Evolutionary conservation across 208 protist genomes (phyloP).

Genomic region (Tetramitus jugosus): DNA sequence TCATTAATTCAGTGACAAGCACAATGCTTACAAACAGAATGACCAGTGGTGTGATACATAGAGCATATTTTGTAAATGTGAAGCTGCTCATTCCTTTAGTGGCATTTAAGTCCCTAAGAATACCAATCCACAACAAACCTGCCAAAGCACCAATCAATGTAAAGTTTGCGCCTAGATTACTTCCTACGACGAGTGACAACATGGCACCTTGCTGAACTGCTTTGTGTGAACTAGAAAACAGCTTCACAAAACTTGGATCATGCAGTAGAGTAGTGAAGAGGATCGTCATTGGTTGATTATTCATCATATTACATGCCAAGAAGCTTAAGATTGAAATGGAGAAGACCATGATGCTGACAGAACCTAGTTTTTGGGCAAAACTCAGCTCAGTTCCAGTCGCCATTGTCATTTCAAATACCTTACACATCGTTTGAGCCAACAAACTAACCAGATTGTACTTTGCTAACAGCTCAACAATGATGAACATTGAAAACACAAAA

Average conservation of each 20-base stretch:
- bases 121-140: slow-evolving; percentile 34
- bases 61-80: background rate
- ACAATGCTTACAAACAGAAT: background rate
- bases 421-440: background rate
- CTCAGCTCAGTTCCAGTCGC: no score
- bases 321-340: slow-evolving; percentile 29
- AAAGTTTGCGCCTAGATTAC: slow-evolving; percentile 36
- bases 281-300: slow-evolving; percentile 41
- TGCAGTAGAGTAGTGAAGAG: slow-evolving; percentile 29
- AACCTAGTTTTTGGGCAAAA: background rate
- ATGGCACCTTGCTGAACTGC: slow-evolving; percentile 9
- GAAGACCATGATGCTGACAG: slow-evolving; percentile 12
- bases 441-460: slow-evolving; percentile 23
- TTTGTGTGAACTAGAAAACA: background rate
- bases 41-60: slow-evolving; percentile 9
- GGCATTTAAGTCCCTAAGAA: slow-evolving; percentile 12
- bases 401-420: no score
- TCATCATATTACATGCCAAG: slow-evolving; percentile 32
- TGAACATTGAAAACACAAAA: slow-evolving; percentile 36
- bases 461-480: slow-evolving; percentile 29
- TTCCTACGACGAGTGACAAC: slow-evolving; percentile 31
- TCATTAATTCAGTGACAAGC: background rate
- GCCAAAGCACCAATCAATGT: slow-evolving; percentile 34
- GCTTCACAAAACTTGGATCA: slow-evolving; percentile 18
- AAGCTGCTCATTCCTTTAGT: background rate